Base-by-base conservation (phyloP, 1,139 yeast species). In the Meyerozyma smithsonii region DNA sequence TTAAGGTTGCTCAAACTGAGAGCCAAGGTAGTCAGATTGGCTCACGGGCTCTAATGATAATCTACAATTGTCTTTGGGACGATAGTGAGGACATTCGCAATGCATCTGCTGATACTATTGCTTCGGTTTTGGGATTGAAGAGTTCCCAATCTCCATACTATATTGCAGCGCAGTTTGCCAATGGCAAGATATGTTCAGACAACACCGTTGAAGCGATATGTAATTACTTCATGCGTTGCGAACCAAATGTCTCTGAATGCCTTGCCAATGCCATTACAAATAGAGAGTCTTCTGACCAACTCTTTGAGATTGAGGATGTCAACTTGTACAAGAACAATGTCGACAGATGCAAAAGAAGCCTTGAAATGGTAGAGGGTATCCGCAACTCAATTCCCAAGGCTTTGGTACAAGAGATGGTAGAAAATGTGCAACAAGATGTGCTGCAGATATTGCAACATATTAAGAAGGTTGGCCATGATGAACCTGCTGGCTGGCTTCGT, bases 51-150 rank as follows among this genome's bases (percentile, higher is more conserved):
- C 16, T 42, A 4, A 48, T 67, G 14, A 45, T 56, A 10, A 50
- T 77, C 1, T 69, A 64, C 44, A 51, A 56, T 12, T 72, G 66
- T 43, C 55, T 81, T 12, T 64, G 69, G 39, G 94, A 84, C 55
- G 92, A 84, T 51, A 86, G 81, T 46, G 71, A 66, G 7, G 72
- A 62, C 8, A 62, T 79, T 10, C 60, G 84, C 48, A 45, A 49
- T 1, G 20, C 52, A 3, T 67, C 78, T 1, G 59, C 79, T 0
- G 34, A 46, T 3, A 60, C 58, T 40, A 46, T 74, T 11, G 56
- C 64, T 3, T n/a, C 38, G 15, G 43, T 53, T 10, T 47, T 66
- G 19, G 46, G 44, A 0, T 42, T 55, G 3, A 42, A 47, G 5
- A 48, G 51, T 12, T 37, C 58, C 7, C 6, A 56, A 62, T 21